Percentiles rank a stretch among this genome's conserved stretches.
phyloP scores from a whole-genome alignment of 768 basidiomycete species.

The Russula ochroleuca region DNA sequence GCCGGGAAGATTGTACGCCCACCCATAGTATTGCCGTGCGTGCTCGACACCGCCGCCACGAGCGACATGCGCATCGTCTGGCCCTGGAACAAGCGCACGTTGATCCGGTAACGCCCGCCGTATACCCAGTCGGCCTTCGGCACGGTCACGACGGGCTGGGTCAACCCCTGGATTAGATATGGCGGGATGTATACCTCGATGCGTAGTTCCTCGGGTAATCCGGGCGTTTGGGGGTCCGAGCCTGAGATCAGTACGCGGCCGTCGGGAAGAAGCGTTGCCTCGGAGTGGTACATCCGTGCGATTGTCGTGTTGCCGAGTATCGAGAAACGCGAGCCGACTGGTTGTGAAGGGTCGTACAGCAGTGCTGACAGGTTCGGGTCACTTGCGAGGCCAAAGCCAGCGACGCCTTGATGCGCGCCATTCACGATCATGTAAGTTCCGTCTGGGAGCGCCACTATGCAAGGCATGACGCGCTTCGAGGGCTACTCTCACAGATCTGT shows the following conservation, averaged over 20 bases:
- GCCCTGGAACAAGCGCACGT: constrained; percentile 40
- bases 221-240: constrained; percentile 60
- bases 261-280: constrained; percentile 68
- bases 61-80: constrained; percentile 57
- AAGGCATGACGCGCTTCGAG: constrained; percentile 70
- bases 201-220: constrained; percentile 74
- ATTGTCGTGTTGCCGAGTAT: constrained; percentile 66
- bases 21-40: constrained; percentile 76
- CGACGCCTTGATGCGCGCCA: constrained; percentile 64
- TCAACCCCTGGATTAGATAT: constrained; percentile 63
- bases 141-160: constrained; percentile 60
- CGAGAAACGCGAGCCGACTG: constrained; percentile 58
- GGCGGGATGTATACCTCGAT: constrained; percentile 82
- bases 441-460: constrained; percentile 65
- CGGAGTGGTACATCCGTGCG: constrained; percentile 74
- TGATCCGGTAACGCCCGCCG: constrained; percentile 50
- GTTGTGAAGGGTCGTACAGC: constrained; percentile 62
- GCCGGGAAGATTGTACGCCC: constrained; percentile 67
- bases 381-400: constrained; percentile 66
- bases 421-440: constrained; percentile 78
- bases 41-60: constrained; percentile 69
- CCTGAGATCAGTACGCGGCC: constrained; percentile 73
- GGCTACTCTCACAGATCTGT: constrained; percentile 41
- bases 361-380: constrained; percentile 62
- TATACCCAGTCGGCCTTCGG: constrained; percentile 60